These are phyloP conservation scores for Nepenthes alata DNA, from an alignment of 179 eudicot genomes.

Conservation along the genomic window DNA sequence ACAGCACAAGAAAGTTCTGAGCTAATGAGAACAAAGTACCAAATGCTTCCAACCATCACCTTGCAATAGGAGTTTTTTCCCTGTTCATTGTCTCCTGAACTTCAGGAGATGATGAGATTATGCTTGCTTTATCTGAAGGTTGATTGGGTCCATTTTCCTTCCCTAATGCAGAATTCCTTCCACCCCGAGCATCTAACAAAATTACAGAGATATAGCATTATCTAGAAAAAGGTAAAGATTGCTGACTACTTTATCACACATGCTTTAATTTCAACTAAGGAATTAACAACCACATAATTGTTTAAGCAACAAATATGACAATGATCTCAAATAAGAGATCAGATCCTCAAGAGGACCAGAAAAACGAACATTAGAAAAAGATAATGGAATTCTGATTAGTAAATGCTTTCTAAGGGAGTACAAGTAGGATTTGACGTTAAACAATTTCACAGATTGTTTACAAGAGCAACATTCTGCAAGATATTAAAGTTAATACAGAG, in stretches of 20 bases:
- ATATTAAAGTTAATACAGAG: background rate
- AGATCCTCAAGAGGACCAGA: background rate
- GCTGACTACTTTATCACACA: background rate
- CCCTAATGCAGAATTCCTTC: constrained; percentile 24
- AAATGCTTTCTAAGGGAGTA: too few relatives aligned
- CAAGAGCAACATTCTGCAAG: background rate
- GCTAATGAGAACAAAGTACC: background rate
- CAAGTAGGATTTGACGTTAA: too few relatives aligned
- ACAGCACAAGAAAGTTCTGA: constrained; percentile 1
- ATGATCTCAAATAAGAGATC: background rate
- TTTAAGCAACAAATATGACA: background rate
- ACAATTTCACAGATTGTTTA: background rate
- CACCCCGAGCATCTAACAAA: constrained; percentile 41
- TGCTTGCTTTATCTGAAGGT: constrained; percentile 23
- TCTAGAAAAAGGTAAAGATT: background rate
- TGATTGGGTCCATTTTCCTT: constrained; percentile 45
- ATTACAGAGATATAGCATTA: background rate
- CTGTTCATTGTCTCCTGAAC: constrained; percentile 28
- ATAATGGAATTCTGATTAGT: too few relatives aligned
- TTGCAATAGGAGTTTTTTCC: constrained; percentile 22
- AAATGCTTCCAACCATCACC: constrained; percentile 21
- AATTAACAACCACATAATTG: background rate
- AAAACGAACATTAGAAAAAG: background rate
- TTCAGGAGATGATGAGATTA: constrained; percentile 18
- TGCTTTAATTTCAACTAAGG: background rate